Percentiles rank a stretch among this genome's conserved stretches.
These are phyloP conservation scores for Kingdonia uniflora DNA, from an alignment of 164 flowering plant species.

Conservation along the genomic window DNA sequence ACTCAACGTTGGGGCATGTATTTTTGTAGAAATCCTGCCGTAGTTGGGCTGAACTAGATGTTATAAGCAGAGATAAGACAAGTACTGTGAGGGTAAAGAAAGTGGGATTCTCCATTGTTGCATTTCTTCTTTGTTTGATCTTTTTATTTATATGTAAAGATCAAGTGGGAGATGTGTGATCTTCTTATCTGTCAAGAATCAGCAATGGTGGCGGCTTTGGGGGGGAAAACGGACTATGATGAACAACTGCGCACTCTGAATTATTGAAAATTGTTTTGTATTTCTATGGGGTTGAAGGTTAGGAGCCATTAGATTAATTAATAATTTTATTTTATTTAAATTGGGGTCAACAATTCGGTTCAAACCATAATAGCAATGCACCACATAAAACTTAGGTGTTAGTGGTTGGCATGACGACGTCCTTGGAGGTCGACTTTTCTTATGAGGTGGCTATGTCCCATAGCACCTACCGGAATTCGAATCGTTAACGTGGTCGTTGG, in stretches of 20 bases:
- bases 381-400: too few relatives aligned
- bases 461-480: too few relatives aligned
- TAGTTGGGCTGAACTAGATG: slow-evolving; percentile 36
- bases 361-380: too few relatives aligned
- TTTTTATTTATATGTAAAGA: slow-evolving; percentile 5
- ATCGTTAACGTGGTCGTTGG: too few relatives aligned
- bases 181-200: slow-evolving; percentile 17
- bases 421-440: too few relatives aligned
- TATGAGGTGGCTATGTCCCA: too few relatives aligned
- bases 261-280: too few relatives aligned
- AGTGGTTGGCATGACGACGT: too few relatives aligned
- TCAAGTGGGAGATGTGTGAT: neutral
- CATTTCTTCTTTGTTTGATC: neutral
- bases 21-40: slow-evolving; percentile 46
- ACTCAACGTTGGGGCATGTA: slow-evolving; percentile 68
- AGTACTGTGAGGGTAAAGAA: slow-evolving; percentile 9
- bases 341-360: too few relatives aligned
- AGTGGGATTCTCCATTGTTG: slow-evolving; percentile 9
- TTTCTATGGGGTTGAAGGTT: too few relatives aligned
- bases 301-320: too few relatives aligned
- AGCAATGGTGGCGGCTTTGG: neutral
- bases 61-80: slow-evolving; percentile 8
- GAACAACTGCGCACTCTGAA: neutral
- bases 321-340: too few relatives aligned
- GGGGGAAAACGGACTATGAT: neutral